Conservation (phyloP, 129 eudicot species). For the Ambrosia artemisiifolia region DNA sequence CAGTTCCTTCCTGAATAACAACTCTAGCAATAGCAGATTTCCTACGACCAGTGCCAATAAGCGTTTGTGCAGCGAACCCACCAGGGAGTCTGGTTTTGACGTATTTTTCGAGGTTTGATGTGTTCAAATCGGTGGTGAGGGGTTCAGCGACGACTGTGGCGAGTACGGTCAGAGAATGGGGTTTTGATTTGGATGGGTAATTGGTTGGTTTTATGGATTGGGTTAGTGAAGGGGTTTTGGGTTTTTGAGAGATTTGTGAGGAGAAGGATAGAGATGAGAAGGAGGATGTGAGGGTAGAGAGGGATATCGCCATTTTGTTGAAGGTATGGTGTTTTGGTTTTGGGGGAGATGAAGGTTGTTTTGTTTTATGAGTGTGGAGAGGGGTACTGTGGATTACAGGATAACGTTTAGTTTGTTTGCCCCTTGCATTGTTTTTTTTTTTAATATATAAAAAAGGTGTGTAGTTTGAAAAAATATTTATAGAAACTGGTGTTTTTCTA, state of each 20-base stretch:
- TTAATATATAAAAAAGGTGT: no score
- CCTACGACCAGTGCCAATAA: constrained; percentile 79
- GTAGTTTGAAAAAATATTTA: no score
- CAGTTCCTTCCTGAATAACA: constrained; percentile 85
- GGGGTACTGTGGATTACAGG: constrained; percentile 2
- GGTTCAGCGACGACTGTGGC: constrained; percentile 36
- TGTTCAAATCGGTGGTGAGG: constrained; percentile 37
- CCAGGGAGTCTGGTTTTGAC: constrained; percentile 90
- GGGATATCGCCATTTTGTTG: constrained; percentile 50
- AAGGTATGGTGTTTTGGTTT: constrained; percentile 9
- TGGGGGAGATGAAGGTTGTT: neutral
- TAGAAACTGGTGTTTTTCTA: no score
- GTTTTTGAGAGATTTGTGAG: constrained; percentile 62
- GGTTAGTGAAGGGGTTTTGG: constrained; percentile 30
- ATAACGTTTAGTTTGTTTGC: constrained; percentile 19
- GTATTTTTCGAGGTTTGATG: constrained; percentile 36
- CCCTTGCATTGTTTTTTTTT: constrained; percentile 26
- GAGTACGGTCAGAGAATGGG: constrained; percentile 33
- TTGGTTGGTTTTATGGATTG: constrained; percentile 25
- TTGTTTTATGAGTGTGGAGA: constrained; percentile 14
- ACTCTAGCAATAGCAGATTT: constrained; percentile 91
- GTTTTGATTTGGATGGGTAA: constrained; percentile 22
- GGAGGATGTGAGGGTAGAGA: constrained; percentile 63
- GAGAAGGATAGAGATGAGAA: constrained; percentile 72
- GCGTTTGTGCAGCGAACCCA: constrained; percentile 84